Conservation (phyloP, 768 basidiomycete species). For the Tulasnella sp. region DNA sequence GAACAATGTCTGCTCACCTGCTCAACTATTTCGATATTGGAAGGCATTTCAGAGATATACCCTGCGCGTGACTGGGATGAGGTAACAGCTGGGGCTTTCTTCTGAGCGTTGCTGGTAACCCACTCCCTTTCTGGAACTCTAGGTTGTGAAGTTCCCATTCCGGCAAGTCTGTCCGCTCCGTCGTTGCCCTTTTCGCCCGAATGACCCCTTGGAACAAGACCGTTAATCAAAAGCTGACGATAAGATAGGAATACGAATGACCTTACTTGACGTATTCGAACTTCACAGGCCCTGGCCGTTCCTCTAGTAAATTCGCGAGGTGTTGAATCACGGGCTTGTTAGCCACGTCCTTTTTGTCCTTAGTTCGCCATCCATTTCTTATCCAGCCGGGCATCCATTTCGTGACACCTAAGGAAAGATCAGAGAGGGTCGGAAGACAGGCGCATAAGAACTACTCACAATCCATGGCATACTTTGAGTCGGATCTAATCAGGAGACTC, state of each 20-base stretch:
- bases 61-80: neutral
- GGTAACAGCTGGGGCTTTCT: neutral
- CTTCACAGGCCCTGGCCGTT: slow-evolving; percentile 49
- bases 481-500: slow-evolving; percentile 71
- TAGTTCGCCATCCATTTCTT: slow-evolving; percentile 47
- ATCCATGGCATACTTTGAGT: slow-evolving; percentile 78
- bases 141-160: slow-evolving; percentile 43
- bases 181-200: slow-evolving; percentile 79
- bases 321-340: slow-evolving; percentile 72
- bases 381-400: slow-evolving; percentile 70
- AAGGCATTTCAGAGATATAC: neutral
- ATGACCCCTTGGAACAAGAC: slow-evolving; percentile 50
- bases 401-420: slow-evolving; percentile 52
- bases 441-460: slow-evolving; percentile 46
- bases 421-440: slow-evolving; percentile 5
- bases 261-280: slow-evolving; percentile 61
- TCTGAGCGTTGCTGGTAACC: neutral
- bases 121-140: slow-evolving; percentile 21
- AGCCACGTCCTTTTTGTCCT: slow-evolving; percentile 57
- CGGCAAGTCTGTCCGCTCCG: slow-evolving; percentile 73
- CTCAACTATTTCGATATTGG: neutral
- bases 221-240: neutral
- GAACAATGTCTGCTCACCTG: neutral
- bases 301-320: slow-evolving; percentile 57
- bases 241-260: too few relatives aligned